These are phyloP conservation scores for Melastoma candidum DNA, from an alignment of 441 rosid genomes.

Conservation along the genomic window DNA sequence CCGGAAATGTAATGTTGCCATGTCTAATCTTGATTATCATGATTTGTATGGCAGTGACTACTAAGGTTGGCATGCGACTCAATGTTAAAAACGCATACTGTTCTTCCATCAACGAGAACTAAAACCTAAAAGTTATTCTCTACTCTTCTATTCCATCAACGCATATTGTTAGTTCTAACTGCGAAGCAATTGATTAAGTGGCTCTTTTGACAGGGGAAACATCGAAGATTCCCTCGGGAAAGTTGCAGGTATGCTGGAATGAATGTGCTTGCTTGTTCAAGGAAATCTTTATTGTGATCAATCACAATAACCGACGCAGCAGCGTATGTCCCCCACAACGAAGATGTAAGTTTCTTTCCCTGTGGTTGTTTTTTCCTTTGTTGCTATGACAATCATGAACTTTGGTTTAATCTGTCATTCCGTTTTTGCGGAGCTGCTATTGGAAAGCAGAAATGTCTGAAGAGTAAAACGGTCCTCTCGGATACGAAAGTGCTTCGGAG, in stretches of 20 bases:
- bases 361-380: neutral
- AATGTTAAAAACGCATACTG: slow-evolving; percentile 60
- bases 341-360: slow-evolving; percentile 41
- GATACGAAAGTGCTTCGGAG: slow-evolving; percentile 81
- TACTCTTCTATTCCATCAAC: slow-evolving; percentile 1
- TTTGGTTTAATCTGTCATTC: neutral
- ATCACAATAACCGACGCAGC: slow-evolving; percentile 62
- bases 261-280: neutral
- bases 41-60: slow-evolving; percentile 48
- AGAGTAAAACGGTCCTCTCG: slow-evolving; percentile 68
- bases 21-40: slow-evolving; percentile 6
- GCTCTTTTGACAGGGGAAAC: slow-evolving; percentile 62
- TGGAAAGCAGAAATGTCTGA: slow-evolving; percentile 71
- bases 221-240: slow-evolving; percentile 74
- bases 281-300: no score
- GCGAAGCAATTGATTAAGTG: slow-evolving; percentile 2
- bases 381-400: neutral
- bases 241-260: slow-evolving; percentile 57
- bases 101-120: slow-evolving; percentile 86
- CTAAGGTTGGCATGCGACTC: slow-evolving; percentile 98
- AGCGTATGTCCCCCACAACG: slow-evolving; percentile 93
- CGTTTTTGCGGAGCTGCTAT: slow-evolving; percentile 53
- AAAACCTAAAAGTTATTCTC: slow-evolving; percentile 76
- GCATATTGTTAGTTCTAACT: neutral
- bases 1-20: neutral